phyloP scores from a whole-genome alignment of 176 grass and related monocot species.

The maize (Zea mays) region DNA sequence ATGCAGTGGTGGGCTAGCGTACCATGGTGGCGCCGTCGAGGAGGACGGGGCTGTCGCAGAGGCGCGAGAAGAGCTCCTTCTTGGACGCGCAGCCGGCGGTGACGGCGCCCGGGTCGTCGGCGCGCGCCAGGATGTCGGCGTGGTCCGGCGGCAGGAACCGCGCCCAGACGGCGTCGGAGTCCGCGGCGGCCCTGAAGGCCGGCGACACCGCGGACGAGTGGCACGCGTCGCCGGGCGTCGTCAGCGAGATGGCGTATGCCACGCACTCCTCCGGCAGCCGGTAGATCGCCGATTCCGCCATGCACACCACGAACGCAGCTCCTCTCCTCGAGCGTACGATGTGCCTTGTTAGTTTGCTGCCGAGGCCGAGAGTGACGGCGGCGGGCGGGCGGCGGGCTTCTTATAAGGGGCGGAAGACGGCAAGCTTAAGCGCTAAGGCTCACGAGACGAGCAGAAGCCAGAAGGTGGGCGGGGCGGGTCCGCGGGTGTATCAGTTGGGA shows the following conservation, averaged over 20 bases:
- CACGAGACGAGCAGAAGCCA: background rate
- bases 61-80: conserved; percentile 73
- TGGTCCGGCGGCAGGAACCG: conserved; percentile 65
- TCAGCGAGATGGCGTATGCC: conserved; percentile 68
- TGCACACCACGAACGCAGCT: too few species aligned
- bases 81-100: conserved; percentile 30
- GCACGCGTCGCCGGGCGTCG: conserved; percentile 64
- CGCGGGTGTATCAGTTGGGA: too few species aligned
- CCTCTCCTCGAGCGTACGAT: too few species aligned
- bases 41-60: conserved; percentile 61
- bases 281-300: conserved; percentile 29
- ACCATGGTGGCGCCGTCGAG: conserved; percentile 69
- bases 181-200: conserved; percentile 53
- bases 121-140: conserved; percentile 46
- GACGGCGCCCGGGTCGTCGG: conserved; percentile 3
- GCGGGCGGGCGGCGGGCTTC: background rate
- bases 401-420: background rate
- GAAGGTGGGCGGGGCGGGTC: too few species aligned
- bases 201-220: conserved; percentile 54
- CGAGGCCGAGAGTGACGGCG: background rate
- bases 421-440: conserved; percentile 81
- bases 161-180: conserved; percentile 73
- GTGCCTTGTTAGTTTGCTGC: too few species aligned
- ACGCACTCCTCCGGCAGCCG: conserved; percentile 73
- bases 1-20: too few species aligned